phyloP scores from a whole-genome alignment of 345 rosid species.

The Sonneratia caseolaris region DNA sequence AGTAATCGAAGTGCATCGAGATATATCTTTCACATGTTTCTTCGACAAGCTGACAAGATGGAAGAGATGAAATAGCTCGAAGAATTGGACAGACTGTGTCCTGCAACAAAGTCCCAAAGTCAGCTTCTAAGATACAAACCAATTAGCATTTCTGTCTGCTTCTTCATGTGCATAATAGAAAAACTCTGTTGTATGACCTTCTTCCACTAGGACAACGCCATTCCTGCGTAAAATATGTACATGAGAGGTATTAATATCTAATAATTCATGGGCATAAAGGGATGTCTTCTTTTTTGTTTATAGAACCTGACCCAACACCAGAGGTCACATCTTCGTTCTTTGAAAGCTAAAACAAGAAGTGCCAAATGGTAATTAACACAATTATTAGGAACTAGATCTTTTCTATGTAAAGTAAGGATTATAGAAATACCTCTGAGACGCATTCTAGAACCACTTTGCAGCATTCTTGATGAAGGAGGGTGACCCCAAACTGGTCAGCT shows the following conservation, averaged over 20 bases:
- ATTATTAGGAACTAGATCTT: background rate
- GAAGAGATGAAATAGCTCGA: conserved; percentile 65
- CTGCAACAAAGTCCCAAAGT: conserved; percentile 92
- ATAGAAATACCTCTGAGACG: conserved; percentile 68
- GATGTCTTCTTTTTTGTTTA: conserved; percentile 67
- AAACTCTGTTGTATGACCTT: conserved; percentile 74
- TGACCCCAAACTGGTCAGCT: conserved; percentile 80
- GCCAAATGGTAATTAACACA: background rate
- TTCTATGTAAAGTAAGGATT: conserved; percentile 35
- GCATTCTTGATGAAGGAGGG: conserved; percentile 90
- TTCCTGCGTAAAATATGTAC: conserved; percentile 96
- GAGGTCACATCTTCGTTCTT: conserved; percentile 57
- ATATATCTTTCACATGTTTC: conserved; percentile 85
- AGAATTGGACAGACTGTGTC: conserved; percentile 86
- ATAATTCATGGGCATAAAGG: conserved; percentile 32
- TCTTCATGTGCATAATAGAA: conserved; percentile 89
- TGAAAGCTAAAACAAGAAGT: conserved; percentile 30
- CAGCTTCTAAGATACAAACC: conserved; percentile 47
- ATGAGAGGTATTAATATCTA: conserved; percentile 78
- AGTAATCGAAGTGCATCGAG: conserved; percentile 85
- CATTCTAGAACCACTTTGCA: conserved; percentile 82
- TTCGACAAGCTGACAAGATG: conserved; percentile 78
- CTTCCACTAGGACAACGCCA: conserved; percentile 87
- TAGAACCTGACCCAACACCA: conserved; percentile 61
- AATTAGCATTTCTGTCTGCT: conserved; percentile 65